Conservation (phyloP, 2,329 filamentous ascomycete species). For the Colletotrichum lindemuthianum region DNA sequence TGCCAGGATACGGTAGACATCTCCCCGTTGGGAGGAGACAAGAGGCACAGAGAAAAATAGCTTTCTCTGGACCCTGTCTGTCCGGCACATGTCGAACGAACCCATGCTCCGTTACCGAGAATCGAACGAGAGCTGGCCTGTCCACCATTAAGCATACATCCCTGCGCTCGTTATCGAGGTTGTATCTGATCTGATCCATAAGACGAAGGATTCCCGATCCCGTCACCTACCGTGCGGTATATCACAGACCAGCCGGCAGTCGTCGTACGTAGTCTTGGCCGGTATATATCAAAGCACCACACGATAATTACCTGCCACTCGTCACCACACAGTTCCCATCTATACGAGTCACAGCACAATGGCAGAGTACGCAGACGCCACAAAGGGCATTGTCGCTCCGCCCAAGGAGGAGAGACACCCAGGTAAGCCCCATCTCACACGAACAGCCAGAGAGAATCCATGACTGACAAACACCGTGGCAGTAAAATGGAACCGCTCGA, state of each 20-base stretch:
- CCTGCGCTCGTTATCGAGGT: background rate
- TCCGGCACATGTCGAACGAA: constrained; percentile 12
- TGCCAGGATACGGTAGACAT: background rate
- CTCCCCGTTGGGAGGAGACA: background rate
- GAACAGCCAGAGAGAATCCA: background rate
- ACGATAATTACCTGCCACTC: background rate
- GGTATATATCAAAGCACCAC: no score
- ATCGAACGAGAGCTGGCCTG: background rate
- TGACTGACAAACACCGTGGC: background rate
- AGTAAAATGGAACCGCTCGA: constrained; percentile 77
- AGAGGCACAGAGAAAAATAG: constrained; percentile 1
- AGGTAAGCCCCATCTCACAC: constrained; percentile 36
- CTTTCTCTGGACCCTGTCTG: constrained; percentile 29
- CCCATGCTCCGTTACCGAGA: background rate
- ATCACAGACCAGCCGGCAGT: background rate
- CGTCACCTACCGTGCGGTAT: background rate
- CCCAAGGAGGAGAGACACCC: constrained; percentile 45
- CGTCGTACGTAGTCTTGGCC: constrained; percentile 2
- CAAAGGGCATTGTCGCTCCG: constrained; percentile 18
- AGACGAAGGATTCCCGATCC: constrained; percentile 25
- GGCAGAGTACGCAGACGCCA: constrained; percentile 14
- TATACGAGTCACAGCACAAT: background rate
- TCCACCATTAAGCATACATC: constrained; percentile 10
- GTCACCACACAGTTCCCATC: background rate
- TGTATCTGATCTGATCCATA: constrained; percentile 10